A percentile compares a stretch with the other conserved stretches of the same genome.
Conservation (phyloP, 2,329 filamentous ascomycete species). For the Colletotrichum graminicola region DNA sequence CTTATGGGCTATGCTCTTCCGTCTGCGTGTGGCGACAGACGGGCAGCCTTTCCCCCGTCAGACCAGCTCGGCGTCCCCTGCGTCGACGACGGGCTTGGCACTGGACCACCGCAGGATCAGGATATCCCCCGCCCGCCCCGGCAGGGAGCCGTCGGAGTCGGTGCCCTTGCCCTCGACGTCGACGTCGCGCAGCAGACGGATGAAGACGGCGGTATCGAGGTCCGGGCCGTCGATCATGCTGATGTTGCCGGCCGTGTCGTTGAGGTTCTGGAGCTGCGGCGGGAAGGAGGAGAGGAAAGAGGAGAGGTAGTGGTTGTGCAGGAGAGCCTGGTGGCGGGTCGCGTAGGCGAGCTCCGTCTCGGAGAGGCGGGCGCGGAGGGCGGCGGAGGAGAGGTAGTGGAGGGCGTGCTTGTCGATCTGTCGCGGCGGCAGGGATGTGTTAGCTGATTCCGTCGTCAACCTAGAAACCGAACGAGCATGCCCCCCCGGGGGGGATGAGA, state of each 20-base stretch:
- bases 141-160: constrained; percentile 71
- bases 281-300: constrained; percentile 91
- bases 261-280: constrained; percentile 80
- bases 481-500: no score
- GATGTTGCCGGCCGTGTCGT: constrained; percentile 89
- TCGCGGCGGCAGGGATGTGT: background rate
- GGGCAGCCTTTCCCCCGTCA: constrained; percentile 54
- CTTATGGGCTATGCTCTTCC: background rate
- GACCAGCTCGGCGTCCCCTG: constrained; percentile 69
- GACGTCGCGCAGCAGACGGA: constrained; percentile 75
- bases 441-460: background rate
- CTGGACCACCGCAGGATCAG: constrained; percentile 81
- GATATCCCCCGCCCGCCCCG: constrained; percentile 72
- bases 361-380: constrained; percentile 74
- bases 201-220: constrained; percentile 85
- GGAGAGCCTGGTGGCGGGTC: constrained; percentile 83
- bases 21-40: background rate
- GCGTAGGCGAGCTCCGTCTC: constrained; percentile 84
- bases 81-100: constrained; percentile 70
- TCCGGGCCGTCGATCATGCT: constrained; percentile 95
- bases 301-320: constrained; percentile 85
- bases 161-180: constrained; percentile 72
- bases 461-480: background rate
- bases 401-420: constrained; percentile 83
- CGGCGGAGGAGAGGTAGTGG: constrained; percentile 74